Conservation (phyloP, 2,329 filamentous ascomycete genomes). For the Phaeosphaeriaceae sp. region DNA sequence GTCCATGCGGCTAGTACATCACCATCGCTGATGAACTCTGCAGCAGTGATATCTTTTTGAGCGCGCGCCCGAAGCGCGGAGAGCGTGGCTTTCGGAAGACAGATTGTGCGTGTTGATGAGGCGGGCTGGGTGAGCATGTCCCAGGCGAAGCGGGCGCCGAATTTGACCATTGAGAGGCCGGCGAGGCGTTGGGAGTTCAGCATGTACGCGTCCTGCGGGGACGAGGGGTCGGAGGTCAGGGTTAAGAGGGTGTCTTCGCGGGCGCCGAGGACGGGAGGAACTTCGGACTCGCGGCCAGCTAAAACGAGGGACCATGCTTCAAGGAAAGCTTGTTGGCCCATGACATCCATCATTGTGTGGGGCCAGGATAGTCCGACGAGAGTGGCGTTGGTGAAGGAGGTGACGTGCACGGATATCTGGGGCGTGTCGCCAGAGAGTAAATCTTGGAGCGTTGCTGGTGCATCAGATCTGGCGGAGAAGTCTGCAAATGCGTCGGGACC, state of each 20-base stretch:
- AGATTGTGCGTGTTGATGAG: conserved; percentile 48
- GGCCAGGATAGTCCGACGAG: conserved; percentile 56
- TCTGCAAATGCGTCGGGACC: conserved; percentile 8
- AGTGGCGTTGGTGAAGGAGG: conserved; percentile 59
- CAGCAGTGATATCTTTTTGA: conserved; percentile 29
- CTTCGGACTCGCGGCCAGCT: conserved; percentile 51
- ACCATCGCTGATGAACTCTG: conserved; percentile 28
- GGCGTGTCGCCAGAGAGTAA: conserved; percentile 49
- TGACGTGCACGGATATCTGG: conserved; percentile 57
- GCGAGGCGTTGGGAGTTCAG: conserved; percentile 20
- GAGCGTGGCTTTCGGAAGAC: conserved; percentile 40
- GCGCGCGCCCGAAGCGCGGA: conserved; percentile 32
- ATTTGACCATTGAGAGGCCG: conserved; percentile 17
- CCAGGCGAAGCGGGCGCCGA: conserved; percentile 14
- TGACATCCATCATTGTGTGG: conserved; percentile 58
- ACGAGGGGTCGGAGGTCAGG: conserved; percentile 1
- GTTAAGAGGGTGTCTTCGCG: conserved; percentile 46
- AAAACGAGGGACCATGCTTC: conserved; percentile 57
- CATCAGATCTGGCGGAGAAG: conserved; percentile 15
- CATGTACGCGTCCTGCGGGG: conserved; percentile 16
- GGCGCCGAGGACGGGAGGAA: conserved; percentile 35
- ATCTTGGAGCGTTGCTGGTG: conserved; percentile 16
- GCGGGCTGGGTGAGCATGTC: conserved; percentile 13
- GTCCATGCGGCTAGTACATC: conserved; percentile 33
- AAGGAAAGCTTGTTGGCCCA: conserved; percentile 54